Percentiles rank a stretch among this genome's conserved stretches.
Conservation (phyloP, 176 grass and related monocot genomes). For the Chloris gayana region DNA sequence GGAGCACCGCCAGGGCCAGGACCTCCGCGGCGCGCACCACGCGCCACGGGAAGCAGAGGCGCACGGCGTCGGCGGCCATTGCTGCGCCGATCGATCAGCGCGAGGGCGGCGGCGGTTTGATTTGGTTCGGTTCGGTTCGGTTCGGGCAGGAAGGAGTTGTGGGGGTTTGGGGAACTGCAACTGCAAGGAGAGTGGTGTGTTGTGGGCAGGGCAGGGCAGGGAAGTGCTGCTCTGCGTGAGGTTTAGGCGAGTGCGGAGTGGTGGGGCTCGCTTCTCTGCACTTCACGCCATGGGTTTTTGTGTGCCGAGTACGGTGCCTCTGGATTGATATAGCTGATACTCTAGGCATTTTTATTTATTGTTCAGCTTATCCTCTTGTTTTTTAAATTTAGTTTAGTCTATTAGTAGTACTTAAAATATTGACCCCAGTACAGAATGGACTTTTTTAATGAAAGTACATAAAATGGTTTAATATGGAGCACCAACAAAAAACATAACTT, state of each 20-base stretch:
- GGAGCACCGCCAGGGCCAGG: constrained; percentile 26
- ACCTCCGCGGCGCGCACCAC: constrained; percentile 55
- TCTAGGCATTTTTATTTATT: neutral
- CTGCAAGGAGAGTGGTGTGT: neutral
- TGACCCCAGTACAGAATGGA: neutral
- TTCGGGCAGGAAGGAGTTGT: neutral
- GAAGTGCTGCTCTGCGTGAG: constrained; percentile 4
- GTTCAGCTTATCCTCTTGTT: no score
- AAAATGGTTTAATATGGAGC: neutral
- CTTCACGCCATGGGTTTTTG: constrained; percentile 14
- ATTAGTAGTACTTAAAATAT: neutral
- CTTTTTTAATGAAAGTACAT: no score
- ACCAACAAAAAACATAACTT: neutral
- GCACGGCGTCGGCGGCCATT: constrained; percentile 10
- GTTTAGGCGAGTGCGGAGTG: constrained; percentile 29
- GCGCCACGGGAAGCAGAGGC: constrained; percentile 42
- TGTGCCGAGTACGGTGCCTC: neutral
- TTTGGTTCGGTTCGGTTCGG: constrained; percentile 35
- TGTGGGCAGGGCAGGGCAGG: neutral
- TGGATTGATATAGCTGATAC: neutral
- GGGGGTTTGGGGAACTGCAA: constrained; percentile 13
- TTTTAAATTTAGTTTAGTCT: neutral
- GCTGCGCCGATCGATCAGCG: neutral
- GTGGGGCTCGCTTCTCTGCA: neutral
- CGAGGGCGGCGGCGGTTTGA: neutral